These are phyloP conservation scores for Inonotus hispidus DNA, from an alignment of 1,284 basidiomycete genomes.

Conservation along the genomic window DNA sequence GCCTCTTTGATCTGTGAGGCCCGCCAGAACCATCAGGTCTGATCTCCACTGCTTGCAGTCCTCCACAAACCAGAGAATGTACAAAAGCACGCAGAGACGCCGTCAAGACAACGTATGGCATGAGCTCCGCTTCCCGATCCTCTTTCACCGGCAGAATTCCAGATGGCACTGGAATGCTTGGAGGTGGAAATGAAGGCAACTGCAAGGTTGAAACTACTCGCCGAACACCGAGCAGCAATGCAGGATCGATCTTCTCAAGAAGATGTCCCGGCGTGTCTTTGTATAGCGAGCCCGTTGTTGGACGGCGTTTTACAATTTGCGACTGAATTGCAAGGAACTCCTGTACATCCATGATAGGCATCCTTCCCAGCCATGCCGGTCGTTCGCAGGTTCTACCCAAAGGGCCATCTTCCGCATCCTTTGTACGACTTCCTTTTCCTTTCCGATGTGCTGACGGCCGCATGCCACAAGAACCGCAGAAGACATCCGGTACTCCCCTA, in stretches of 20 bases:
- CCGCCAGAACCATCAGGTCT: neutral
- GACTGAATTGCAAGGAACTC: neutral
- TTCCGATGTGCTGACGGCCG: slow-evolving; percentile 1
- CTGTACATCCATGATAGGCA: slow-evolving; percentile 10
- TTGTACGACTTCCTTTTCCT: neutral
- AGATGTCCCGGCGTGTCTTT: neutral
- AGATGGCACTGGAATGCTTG: neutral
- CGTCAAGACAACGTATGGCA: slow-evolving; percentile 11
- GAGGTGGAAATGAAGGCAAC: neutral
- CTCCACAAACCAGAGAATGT: slow-evolving; percentile 1
- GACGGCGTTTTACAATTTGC: neutral
- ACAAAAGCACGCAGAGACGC: slow-evolving; percentile 4
- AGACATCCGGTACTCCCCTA: neutral
- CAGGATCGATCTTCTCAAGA: slow-evolving; percentile 6
- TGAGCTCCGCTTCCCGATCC: neutral
- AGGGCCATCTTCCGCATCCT: slow-evolving; percentile 1
- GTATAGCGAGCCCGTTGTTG: neutral
- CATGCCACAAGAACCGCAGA: slow-evolving; percentile 14
- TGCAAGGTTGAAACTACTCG: neutral
- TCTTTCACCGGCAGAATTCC: neutral
- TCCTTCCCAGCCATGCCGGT: slow-evolving; percentile 5
- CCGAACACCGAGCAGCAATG: slow-evolving; percentile 3
- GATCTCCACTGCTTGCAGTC: slow-evolving; percentile 8
- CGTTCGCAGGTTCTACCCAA: neutral
- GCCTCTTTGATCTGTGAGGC: neutral